Base-by-base conservation (phyloP, 2,329 filamentous ascomycete genomes). In the Sphaerulina populicola region DNA sequence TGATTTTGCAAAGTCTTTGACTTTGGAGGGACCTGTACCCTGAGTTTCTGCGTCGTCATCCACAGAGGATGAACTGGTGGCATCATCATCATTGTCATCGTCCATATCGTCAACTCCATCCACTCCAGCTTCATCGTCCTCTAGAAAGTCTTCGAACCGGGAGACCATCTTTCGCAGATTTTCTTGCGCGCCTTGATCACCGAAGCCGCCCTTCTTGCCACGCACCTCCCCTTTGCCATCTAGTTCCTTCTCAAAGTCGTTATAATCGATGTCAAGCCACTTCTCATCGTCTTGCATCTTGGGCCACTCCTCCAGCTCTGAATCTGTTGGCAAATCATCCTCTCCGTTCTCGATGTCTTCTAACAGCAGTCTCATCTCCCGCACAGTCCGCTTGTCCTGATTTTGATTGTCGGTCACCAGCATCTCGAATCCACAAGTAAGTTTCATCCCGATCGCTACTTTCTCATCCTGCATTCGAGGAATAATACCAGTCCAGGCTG, bases 211-310 rank as follows among this genome's bases (percentile, higher is more conserved):
- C 3, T 50, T 52, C 1, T 57, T 54, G 3, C 55, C 54, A 23
- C 53, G 44, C 2, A 44, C 49, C 3, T 38, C 57, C 8, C 39
- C 14, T 29, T 37, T 47, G 1, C 79, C 79, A 49, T 74, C 73
- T 1, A 98, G 72, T 65, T 96, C 89, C 27, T 78, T 76, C 62
- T 96, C 90, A 50, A 98, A 88, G 56, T 96, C 89, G 14, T 85
- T 78, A 59, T 88, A 96, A 64, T 90, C 83, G 51, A 98, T 94
- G 60, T 97, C 83, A 57, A 98, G 75, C 93, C 93, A 98, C 18
- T 79, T 77, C 61, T 97, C 93, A 60, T 89, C 81, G 54, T 97
- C 91, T 44, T 91, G 80, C n/a, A 72, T 76, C 29, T 73, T 69
- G 2, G 77, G 73, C 91, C 93, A 97, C 1, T 66, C 61, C 23